These are phyloP conservation scores for Kodamaea alishanica DNA, from an alignment of 1,139 yeast genomes.

Conservation along the genomic window DNA sequence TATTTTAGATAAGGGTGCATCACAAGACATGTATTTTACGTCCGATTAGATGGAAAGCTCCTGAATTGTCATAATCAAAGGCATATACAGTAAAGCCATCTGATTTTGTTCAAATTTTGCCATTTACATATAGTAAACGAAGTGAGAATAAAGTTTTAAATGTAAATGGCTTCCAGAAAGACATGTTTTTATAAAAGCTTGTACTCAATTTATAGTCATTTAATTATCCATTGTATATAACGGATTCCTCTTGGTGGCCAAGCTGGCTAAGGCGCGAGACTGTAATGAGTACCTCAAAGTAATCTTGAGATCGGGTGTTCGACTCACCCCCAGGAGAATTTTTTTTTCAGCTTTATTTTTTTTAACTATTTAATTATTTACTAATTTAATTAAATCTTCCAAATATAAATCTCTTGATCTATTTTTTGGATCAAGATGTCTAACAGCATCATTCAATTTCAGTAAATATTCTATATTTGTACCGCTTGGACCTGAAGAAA, in stretches of 20 bases:
- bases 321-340: slow-evolving; percentile 78
- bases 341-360: slow-evolving; percentile 23
- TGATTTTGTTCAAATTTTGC: no score
- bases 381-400: slow-evolving; percentile 29
- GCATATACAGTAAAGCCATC: no score
- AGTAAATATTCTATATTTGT: slow-evolving; percentile 67
- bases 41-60: no score
- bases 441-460: slow-evolving; percentile 51
- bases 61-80: no score
- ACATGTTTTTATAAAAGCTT: no score
- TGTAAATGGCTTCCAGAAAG: no score
- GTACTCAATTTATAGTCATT: no score
- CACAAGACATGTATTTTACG: no score
- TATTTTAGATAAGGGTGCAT: no score
- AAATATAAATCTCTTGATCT: slow-evolving; percentile 33
- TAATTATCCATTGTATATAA: not conserved
- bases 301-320: slow-evolving; percentile 83
- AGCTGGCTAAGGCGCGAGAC: slow-evolving; percentile 83
- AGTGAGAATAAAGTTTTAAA: no score
- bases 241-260: slow-evolving; percentile 61
- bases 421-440: slow-evolving; percentile 39
- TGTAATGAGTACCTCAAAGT: slow-evolving; percentile 54
- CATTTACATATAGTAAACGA: no score
- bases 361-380: slow-evolving; percentile 1
- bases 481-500: slow-evolving; percentile 76